Base-by-base conservation (phyloP, 106 monocot species). In the Triglochin maritima region DNA sequence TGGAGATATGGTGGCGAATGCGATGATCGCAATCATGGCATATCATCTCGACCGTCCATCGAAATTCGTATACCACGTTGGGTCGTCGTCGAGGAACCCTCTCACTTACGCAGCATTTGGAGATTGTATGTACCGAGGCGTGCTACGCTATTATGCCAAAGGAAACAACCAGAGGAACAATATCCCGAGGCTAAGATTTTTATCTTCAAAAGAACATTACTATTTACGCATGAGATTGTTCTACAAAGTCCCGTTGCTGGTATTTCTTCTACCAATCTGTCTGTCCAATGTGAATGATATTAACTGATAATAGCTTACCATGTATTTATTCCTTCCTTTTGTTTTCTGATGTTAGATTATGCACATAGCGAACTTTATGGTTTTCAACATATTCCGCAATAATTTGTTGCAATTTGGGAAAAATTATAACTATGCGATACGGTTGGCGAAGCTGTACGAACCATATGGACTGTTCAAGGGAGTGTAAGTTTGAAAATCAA, bases 151-250 rank as follows among this genome's bases (percentile, higher is more conserved):
- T 6, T 49, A 49, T 6, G 17, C 2, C 49, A 62, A 62, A 44
- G 64, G 50, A 11, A 49, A 65, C 52, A 81, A 81, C 72, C 2
- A 2, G 7, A 45, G 79, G 65, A 72, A 82, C 59, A 14, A 17
- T 5, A 13, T 65, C n/a, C 44, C 9, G 14, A 67, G 52, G 67
- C 16, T 41, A 9, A 67, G 0, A 43, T 67, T 51, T 11, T 67
- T 4, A 17, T 53, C 67, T 0, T 48, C 67, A 29, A 67, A 67
- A 15, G 52, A 11, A 4, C 50, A 67, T 6, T 67, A 53, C 17
- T 11, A 50, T 9, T 67, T 54, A 29, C 47, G 54, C 29, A 67
- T 67, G 67, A 67, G 13, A 8, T 4, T 67, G 12, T 46, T 42
- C 17, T 52, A 67, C 52, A 67, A 67, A 53, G 10, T 67, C 4